Base-by-base conservation (phyloP, 2,329 filamentous ascomycete species). In the Pestalotiopsis sp. region DNA sequence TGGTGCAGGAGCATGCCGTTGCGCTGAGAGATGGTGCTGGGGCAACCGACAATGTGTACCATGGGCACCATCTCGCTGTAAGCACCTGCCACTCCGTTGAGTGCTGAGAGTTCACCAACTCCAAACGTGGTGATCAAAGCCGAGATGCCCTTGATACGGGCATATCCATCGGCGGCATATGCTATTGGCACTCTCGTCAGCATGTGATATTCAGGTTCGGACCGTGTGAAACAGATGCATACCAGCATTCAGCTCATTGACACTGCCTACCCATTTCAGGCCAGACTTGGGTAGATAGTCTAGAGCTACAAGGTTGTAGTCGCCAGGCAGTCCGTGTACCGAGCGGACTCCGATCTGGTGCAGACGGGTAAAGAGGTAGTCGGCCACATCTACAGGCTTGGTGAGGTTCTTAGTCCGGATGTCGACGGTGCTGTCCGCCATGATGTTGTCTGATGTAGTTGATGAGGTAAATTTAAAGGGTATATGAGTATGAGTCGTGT, bases 151-250 rank as follows among this genome's bases (percentile, higher is more conserved):
- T 91, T 92, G 69, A 93, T 86, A 71, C 92, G 87, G 68, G 91
- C 91, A 77, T 94, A 94, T 27, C 92, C 92, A 80, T 94, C 92
- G n/a, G 92, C 91, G 36, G 92, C 92, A 75, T 94, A 94, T 20
- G 90, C 91, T 88, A 75, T 45, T 17, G 9, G 11, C 3, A 11
- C 13, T 9, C 13, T 31, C 31, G 57, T 31, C 25, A 70, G 17
- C 23, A 14, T 45, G n/a, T 38, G 14, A 2, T 11, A 27, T 23
- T 6, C 17, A 68, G 17, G 25, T 41, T 9, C 25, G 14, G 20
- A 59, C n/a, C 36, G 39, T 9, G 6, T 13, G 12, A 7, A 36
- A 27, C 23, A 74, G 20, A 73, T n/a, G 77, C 84, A 79, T 75
- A 89, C 90, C 89, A 60, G 91, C 91, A 77, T 93, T 93, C 69